Base-by-base conservation (phyloP, 495 filamentous ascomycete species). In the Aspergillus sclerotioniger region DNA sequence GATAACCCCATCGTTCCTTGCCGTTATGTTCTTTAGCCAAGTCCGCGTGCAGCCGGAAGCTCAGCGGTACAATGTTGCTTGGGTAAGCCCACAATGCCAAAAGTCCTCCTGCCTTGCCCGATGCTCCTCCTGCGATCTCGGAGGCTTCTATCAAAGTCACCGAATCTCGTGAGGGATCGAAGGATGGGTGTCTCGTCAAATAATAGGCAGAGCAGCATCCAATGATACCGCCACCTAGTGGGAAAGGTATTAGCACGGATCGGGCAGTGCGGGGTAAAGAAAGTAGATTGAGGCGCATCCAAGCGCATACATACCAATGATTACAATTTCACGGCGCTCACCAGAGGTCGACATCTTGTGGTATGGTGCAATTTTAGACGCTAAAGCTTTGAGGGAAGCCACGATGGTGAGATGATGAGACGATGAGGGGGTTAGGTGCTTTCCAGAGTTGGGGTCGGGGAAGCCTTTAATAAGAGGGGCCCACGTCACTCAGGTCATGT, bases 31-130 rank as follows among this genome's bases (percentile, higher is more conserved):
- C 90, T 25, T 82, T 80, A n/a, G 95, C 89, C 7, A 98, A 78
- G 57, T 96, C 84, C 13, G 83, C 81, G 65, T 98, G 94, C 9
- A 97, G 78, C 46, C 81, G 79, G 75, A 90, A 98, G 59, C 89
- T 94, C 53, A 98, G 76, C 2, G 90, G 90, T 0, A 97, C 94
- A 56, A 98, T 83, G 64, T 82, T 88, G 60, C 71, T 80, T 1
- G 94, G 94, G 65, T 97, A 96, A 10, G 94, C 94, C 94, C 94
- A 98, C 41, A 92, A 79, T 1, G 87, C 94, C 16, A 98, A 77
- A 12, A 98, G 81, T 1, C 94, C 94, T 5, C 94, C 94, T 1
- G 94, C 94, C 77, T 98, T 98, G 8, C 94, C 94, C 21, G 91
- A 96, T 41, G 94, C 94, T 21, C 89, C 93, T 10, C 92, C 88